Evolutionary conservation across 2,329 filamentous ascomycete genomes (phyloP).

Genomic region (Penicillium janthinellum): DNA sequence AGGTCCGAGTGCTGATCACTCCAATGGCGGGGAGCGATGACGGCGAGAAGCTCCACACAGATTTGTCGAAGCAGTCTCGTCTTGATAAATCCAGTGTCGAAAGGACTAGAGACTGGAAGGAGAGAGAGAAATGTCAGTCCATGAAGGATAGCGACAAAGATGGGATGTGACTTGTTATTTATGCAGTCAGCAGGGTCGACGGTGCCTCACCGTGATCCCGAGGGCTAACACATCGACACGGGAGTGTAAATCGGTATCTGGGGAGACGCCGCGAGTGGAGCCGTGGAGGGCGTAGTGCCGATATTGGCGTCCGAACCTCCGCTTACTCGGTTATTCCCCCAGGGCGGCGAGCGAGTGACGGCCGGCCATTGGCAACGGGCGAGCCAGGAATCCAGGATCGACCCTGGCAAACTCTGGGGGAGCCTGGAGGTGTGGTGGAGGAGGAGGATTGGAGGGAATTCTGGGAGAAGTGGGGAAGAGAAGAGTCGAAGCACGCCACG

Average conservation of each 20-base stretch:
- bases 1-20: neutral
- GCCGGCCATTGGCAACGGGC: conserved; percentile 3
- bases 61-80: neutral
- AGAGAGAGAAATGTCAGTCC: neutral
- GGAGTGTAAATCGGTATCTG: conserved; percentile 28
- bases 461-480: neutral
- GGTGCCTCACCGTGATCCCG: conserved; percentile 14
- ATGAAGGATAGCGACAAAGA: neutral
- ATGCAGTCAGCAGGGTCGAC: conserved; percentile 9
- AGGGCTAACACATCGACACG: conserved; percentile 22
- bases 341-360: conserved; percentile 7
- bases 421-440: neutral
- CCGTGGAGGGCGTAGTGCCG: conserved; percentile 19
- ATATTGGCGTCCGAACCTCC: conserved; percentile 18
- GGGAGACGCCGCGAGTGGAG: conserved; percentile 13
- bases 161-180: conserved; percentile 17
- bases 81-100: neutral
- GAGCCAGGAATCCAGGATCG: neutral
- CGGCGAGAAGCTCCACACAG: neutral
- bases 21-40: conserved; percentile 1
- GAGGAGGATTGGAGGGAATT: neutral
- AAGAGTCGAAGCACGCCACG: neutral
- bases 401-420: neutral
- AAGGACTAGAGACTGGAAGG: neutral
- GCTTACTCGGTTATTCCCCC: conserved; percentile 22